These are phyloP conservation scores for Gossypium davidsonii DNA, from an alignment of 441 rosid genomes.

Conservation along the genomic window DNA sequence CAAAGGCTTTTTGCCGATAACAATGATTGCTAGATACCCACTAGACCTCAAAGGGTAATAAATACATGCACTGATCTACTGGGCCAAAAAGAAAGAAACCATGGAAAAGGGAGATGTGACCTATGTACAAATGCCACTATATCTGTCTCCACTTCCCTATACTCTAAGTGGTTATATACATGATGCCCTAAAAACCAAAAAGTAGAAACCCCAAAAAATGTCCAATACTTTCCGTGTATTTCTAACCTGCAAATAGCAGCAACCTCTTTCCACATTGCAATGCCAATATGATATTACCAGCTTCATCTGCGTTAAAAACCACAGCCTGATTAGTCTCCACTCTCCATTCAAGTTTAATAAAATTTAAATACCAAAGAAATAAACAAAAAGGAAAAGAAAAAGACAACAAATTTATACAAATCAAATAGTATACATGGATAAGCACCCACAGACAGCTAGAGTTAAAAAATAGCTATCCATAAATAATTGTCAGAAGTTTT, in stretches of 20 bases:
- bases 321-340: slow-evolving; percentile 8
- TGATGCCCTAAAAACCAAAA: slow-evolving; percentile 19
- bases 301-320: slow-evolving; percentile 44
- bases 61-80: slow-evolving; percentile 46
- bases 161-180: slow-evolving; percentile 52
- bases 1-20: slow-evolving; percentile 39
- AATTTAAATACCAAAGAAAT: not conserved
- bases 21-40: slow-evolving; percentile 39
- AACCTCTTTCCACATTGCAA: slow-evolving; percentile 21
- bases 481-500: not conserved
- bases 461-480: not conserved
- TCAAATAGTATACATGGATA: not conserved
- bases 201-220: slow-evolving; percentile 7
- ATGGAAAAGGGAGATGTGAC: slow-evolving; percentile 40
- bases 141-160: slow-evolving; percentile 45
- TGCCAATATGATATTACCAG: slow-evolving; percentile 38
- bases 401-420: not conserved
- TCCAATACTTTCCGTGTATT: slow-evolving; percentile 15
- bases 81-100: slow-evolving; percentile 28
- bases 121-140: slow-evolving; percentile 49
- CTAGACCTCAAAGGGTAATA: slow-evolving; percentile 36
- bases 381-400: not conserved
- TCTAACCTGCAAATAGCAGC: slow-evolving; percentile 22
- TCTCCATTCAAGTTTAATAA: slow-evolving; percentile 9
- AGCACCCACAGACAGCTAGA: not conserved